These are phyloP conservation scores for Stephania japonica DNA, from an alignment of 164 flowering plant species.

Conservation along the genomic window DNA sequence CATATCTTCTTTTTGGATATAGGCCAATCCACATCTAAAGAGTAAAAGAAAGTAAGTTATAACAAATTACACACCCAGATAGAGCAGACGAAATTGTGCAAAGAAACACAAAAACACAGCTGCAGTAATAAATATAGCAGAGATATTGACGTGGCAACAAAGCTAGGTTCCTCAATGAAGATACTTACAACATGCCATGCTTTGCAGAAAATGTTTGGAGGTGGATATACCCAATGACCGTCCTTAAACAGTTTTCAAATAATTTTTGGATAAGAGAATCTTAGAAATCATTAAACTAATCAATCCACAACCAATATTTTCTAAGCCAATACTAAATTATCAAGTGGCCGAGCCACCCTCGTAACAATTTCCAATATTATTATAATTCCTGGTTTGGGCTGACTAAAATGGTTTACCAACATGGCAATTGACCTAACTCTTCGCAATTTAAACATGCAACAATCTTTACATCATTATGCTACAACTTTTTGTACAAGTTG, in stretches of 20 bases:
- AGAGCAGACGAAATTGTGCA: not conserved
- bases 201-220: not conserved
- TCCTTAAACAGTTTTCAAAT: not conserved
- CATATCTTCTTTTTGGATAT: conserved; percentile 57
- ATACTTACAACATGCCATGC: not conserved
- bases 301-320: not conserved
- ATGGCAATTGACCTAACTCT: not conserved
- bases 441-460: not conserved
- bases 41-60: not conserved
- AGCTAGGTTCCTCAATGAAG: not conserved
- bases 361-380: not conserved
- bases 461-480: not conserved
- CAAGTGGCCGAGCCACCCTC: not conserved
- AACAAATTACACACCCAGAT: not conserved
- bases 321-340: not conserved
- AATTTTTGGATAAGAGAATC: not conserved
- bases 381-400: not conserved
- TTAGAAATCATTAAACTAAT: not conserved
- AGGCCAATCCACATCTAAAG: conserved; percentile 50
- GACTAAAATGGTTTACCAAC: not conserved
- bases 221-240: not conserved
- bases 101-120: not conserved
- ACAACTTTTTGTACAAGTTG: not conserved
- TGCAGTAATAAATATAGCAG: not conserved
- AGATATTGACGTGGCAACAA: not conserved